Evolutionary conservation across 1,139 yeast species (phyloP).

Genomic region (Pneumocystis jirovecii): DNA sequence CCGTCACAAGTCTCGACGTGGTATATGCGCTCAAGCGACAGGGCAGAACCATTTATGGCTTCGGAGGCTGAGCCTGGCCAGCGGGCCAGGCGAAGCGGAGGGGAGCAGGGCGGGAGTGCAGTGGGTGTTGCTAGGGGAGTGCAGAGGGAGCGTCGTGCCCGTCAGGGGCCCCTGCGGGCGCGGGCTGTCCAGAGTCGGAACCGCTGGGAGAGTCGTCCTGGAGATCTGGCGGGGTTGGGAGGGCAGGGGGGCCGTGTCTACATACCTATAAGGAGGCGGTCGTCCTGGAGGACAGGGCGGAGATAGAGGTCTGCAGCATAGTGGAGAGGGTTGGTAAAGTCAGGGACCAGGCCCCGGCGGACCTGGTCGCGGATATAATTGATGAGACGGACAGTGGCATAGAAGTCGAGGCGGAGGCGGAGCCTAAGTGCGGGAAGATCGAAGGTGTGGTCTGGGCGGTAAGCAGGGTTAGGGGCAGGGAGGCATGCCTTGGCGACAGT

Average conservation of each 20-base stretch:
- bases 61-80: slow-evolving; percentile 72
- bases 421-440: slow-evolving; percentile 13
- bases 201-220: not conserved
- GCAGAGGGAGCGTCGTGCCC: no score
- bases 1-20: slow-evolving; percentile 96
- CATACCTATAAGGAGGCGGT: slow-evolving; percentile 9
- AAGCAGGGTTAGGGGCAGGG: no score
- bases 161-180: no score
- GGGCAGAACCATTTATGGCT: slow-evolving; percentile 99
- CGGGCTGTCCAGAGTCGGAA: not conserved
- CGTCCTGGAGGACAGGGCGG: slow-evolving; percentile 17
- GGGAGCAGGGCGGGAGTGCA: no score
- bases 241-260: not conserved
- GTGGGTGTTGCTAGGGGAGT: no score
- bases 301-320: not conserved
- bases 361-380: slow-evolving; percentile 18
- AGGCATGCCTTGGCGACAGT: not conserved
- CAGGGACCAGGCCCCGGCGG: slow-evolving; percentile 1
- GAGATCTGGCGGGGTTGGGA: no score
- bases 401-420: slow-evolving; percentile 15
- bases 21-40: slow-evolving; percentile 99
- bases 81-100: no score
- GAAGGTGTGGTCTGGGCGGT: slow-evolving; percentile 13
- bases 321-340: not conserved
- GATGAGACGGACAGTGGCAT: slow-evolving; percentile 17